phyloP scores from a whole-genome alignment of 139 green algal species.

The Chlorella sorokiniana region DNA sequence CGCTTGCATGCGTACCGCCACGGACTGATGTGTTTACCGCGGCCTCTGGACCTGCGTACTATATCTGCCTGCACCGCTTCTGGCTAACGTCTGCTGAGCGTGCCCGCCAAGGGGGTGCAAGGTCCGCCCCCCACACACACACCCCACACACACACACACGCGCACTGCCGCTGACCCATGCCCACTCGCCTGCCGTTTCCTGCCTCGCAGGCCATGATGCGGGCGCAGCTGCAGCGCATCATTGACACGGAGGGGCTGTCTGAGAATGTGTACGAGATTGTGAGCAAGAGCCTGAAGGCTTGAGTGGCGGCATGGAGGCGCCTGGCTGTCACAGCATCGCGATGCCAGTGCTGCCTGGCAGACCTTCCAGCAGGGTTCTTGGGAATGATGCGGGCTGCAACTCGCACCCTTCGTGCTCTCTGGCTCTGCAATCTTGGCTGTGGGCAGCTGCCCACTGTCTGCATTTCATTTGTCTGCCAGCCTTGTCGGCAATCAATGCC shows the following conservation, averaged over 20 bases:
- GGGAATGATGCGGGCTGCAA: too few relatives aligned
- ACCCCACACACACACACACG: background rate
- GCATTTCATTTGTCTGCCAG: background rate
- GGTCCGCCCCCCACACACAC: too few relatives aligned
- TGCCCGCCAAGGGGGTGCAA: too few relatives aligned
- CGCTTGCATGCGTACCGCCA: background rate
- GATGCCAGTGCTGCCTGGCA: too few relatives aligned
- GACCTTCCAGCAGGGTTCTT: too few relatives aligned
- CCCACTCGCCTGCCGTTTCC: background rate
- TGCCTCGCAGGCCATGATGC: constrained; percentile 78
- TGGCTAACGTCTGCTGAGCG: too few relatives aligned
- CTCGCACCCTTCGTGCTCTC: too few relatives aligned
- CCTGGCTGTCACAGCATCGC: background rate
- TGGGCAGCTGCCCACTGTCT: too few relatives aligned
- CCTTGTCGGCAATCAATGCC: background rate
- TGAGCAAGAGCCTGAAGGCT: constrained; percentile 73
- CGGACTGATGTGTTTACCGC: too few relatives aligned
- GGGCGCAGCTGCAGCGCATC: constrained; percentile 86
- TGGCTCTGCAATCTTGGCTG: too few relatives aligned
- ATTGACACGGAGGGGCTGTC: constrained; percentile 65
- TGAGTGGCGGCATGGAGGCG: background rate
- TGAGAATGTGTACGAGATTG: constrained; percentile 97
- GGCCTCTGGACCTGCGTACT: too few relatives aligned
- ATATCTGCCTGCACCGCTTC: too few relatives aligned
- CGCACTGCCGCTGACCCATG: background rate